Conservation (phyloP, 306 rosid species). For the Glycine tomentella region DNA sequence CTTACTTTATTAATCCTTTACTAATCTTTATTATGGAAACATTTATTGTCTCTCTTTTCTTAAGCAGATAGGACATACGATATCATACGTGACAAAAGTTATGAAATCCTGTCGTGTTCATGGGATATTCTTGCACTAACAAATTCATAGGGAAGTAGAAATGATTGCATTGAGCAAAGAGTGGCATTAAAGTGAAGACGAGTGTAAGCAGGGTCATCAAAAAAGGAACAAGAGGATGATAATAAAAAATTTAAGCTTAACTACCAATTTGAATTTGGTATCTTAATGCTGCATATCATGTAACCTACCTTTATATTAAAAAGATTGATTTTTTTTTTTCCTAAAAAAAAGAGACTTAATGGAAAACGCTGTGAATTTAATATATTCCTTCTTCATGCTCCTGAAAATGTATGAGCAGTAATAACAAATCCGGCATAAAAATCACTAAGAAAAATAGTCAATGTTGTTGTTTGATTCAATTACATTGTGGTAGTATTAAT, state of each 20-base stretch:
- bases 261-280: not conserved
- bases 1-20: conserved; percentile 20
- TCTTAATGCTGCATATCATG: no score
- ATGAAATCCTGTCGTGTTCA: conserved; percentile 26
- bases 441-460: no score
- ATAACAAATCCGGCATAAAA: no score
- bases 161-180: conserved; percentile 20
- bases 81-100: conserved; percentile 23
- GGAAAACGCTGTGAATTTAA: no score
- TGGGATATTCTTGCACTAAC: conserved; percentile 39
- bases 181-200: conserved; percentile 16
- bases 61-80: conserved; percentile 20
- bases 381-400: no score
- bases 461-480: no score
- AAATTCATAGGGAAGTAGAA: conserved; percentile 27
- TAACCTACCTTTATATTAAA: no score
- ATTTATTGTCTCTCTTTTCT: conserved; percentile 15
- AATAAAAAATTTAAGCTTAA: not conserved
- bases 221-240: not conserved
- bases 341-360: no score
- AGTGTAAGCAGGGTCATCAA: conserved; percentile 11
- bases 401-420: no score
- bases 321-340: no score
- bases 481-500: no score
- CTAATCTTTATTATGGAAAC: conserved; percentile 35